phyloP scores from a whole-genome alignment of 2,329 filamentous ascomycete genomes.

The Orbilia quercus region DNA sequence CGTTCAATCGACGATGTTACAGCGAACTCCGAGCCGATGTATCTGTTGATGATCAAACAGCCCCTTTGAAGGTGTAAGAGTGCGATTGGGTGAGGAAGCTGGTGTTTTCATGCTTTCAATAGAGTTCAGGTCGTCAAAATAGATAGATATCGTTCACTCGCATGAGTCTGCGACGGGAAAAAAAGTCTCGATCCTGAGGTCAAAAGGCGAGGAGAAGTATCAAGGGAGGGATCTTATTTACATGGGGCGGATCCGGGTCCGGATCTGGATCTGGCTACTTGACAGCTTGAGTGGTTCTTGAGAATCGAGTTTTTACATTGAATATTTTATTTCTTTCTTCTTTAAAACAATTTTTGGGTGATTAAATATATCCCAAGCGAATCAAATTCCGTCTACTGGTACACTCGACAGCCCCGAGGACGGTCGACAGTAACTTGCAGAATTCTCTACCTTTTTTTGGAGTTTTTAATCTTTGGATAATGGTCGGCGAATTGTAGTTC shows the following conservation, averaged over 20 bases:
- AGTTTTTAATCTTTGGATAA: background rate
- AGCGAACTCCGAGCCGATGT: constrained; percentile 1
- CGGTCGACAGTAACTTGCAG: background rate
- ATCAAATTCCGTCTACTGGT: background rate
- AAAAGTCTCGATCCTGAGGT: background rate
- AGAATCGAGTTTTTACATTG: constrained; percentile 19
- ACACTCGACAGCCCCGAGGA: background rate
- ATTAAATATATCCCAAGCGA: background rate
- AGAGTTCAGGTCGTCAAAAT: background rate
- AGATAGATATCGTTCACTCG: background rate
- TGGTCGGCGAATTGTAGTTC: background rate
- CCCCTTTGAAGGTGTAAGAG: background rate
- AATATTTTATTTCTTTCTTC: constrained; percentile 2
- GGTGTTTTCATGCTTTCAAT: background rate
- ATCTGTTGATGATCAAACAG: background rate
- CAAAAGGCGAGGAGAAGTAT: background rate
- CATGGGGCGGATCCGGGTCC: too few species aligned
- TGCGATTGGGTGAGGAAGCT: background rate
- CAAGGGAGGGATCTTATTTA: background rate
- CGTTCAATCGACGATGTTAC: background rate
- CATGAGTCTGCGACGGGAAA: background rate
- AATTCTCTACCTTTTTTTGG: background rate
- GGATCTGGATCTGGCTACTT: background rate
- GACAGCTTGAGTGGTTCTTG: constrained; percentile 5
- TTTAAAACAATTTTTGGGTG: background rate